Base-by-base conservation (phyloP, 176 grass and related monocot genomes). In the Avena sativa region DNA sequence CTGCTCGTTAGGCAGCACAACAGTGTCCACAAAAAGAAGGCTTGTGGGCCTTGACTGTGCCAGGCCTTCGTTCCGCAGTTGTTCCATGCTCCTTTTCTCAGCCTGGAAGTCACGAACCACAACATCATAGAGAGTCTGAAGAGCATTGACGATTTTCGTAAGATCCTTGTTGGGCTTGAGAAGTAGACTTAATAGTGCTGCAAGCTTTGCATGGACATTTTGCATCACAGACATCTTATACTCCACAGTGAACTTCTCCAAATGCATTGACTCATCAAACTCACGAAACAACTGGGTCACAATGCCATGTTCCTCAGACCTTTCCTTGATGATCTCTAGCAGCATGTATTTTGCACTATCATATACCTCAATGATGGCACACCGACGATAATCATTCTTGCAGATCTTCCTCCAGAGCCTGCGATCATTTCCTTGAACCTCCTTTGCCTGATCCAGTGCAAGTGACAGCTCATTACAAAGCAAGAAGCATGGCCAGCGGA, bases 401-500 rank as follows among this genome's bases (percentile, higher is more conserved):
- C 93, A 92, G 57, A 98, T 93, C 90, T 95, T 93, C 61, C 77
- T 87, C 95, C 95, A 98, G 50, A 93, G 93, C 84, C 68, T 91
- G 71, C 84, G 83, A 85, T 98, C 95, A 73, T 88, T 12, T 74
- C 88, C 86, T 30, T 62, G 75, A 20, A 86, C 67, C 81, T 91
- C 95, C 55, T 93, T 98, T 62, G 93, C 95, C 87, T 95, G 93
- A 81, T 90, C 84, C 59, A 98, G 93, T 71, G 95, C 95, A 78
- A 98, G 91, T 10, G 91, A 87, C 23, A 98, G 79, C 86, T 98
- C 95, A 65, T 98, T 98, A 78, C 90, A 90, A 43, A 98, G 93
- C 79, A 98, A 88, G 74, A 98, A 88, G 73, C 95, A 98, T n/a
- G 95, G 95, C 95, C 95, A 98, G 40, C 95, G 93, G 56, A 98